A percentile compares a stretch with the other conserved stretches of the same genome.
Conservation (phyloP, 208 protist genomes). For the Leishmania major region DNA sequence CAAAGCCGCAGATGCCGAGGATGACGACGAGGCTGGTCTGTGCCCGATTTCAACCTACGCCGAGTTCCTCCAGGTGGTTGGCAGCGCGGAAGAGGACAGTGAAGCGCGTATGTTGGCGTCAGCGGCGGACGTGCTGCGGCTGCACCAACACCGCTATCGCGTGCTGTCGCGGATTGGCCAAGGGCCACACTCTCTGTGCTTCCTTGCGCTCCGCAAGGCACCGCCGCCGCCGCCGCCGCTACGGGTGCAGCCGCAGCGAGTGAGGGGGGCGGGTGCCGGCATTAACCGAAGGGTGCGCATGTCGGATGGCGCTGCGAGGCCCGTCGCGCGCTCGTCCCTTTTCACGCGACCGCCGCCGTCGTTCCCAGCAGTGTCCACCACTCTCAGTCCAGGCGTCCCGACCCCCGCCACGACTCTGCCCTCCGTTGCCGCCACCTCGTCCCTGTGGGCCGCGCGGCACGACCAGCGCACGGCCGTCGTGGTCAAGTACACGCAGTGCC, state of each 20-base stretch:
- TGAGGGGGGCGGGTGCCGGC: not conserved
- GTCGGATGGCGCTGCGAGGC: not conserved
- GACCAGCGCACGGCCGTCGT: conserved; percentile 25
- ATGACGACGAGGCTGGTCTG: not conserved
- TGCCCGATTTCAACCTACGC: not conserved
- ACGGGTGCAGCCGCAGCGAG: conserved; percentile 2
- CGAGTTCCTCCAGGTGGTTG: conserved; percentile 11
- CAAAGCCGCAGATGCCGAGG: not conserved
- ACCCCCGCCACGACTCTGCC: not conserved
- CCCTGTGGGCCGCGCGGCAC: conserved; percentile 30
- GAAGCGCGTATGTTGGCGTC: conserved; percentile 26
- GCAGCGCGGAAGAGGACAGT: conserved; percentile 5
- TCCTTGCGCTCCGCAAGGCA: conserved; percentile 38
- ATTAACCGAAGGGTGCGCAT: not conserved
- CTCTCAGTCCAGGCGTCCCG: not conserved
- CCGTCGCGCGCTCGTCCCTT: not conserved
- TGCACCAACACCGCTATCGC: conserved; percentile 44
- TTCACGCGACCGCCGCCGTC: not conserved
- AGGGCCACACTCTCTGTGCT: conserved; percentile 48
- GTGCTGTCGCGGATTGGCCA: conserved; percentile 47
- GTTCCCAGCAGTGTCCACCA: not conserved
- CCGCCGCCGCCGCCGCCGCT: not conserved
- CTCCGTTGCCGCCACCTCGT: conserved; percentile 7
- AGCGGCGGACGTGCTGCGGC: conserved; percentile 22
- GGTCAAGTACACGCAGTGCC: conserved; percentile 60